Base-by-base conservation (phyloP, 2,329 filamentous ascomycete genomes). In the Alternaria atra region DNA sequence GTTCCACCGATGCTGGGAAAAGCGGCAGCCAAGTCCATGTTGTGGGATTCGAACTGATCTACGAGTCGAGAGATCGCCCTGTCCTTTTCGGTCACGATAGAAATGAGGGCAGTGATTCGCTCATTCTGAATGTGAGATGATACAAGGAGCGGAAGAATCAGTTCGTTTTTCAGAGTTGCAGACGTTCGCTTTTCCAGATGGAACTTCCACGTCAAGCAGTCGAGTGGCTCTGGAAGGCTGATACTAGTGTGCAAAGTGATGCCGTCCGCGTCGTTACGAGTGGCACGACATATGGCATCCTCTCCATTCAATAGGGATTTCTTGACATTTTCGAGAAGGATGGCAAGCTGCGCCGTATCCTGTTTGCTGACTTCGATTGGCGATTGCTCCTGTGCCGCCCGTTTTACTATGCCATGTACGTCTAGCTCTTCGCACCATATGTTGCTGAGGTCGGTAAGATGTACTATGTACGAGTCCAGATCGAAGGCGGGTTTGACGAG, bases 311-410 rank as follows among this genome's bases (percentile, higher is more conserved):
- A 73, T 5, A 86, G 58, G 65, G 81, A 80, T 82, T 85, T 71
- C 50, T 81, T 77, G 17, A 94, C 80, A 69, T 90, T 89, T 23
- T 86, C 82, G 13, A 94, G 80, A 52, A 94, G 87, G 52, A 89
- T 88, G 27, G 79, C 74, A 79, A 92, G 87, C 70, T 94, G 91
- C 52, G 87, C 85, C 0, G 83, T 81, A 61, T 90, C 74, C 15
- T 75, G 89, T 66, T 90, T 88, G 72, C 85, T 88, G 1, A 91
- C 89, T 73, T 94, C 91, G 62, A 94, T 93, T 62, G 86, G 89
- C 15, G 89, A 91, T 68, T 88, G 84, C 67, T 89, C 84, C 25
- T 85, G 79, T 57, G 86, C 82, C 30, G 87, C 90, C 60, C 90
- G 86, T 60, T 83, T 80, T 56, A 89, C 84, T 58, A 94, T 90